Conservation (phyloP, 2,329 filamentous ascomycete genomes). For the Grosmannia penicillata region DNA sequence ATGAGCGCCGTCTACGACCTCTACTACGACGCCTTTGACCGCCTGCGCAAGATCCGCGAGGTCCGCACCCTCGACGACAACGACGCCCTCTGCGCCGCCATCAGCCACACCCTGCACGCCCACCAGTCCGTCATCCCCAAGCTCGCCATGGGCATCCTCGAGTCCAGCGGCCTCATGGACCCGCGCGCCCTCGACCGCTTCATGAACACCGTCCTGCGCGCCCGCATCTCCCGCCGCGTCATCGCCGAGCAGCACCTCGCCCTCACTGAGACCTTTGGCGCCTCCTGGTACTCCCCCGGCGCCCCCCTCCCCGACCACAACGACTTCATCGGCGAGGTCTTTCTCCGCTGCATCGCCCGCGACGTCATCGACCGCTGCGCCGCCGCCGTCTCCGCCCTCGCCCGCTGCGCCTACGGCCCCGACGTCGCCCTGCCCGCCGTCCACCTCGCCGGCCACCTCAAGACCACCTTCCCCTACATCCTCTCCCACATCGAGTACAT, state of each 20-base stretch:
- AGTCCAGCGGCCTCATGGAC: conserved; percentile 73
- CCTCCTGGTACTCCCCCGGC: conserved; percentile 76
- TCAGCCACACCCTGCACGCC: conserved; percentile 66
- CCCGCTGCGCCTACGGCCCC: conserved; percentile 59
- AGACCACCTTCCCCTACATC: conserved; percentile 91
- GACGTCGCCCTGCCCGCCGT: conserved; percentile 65
- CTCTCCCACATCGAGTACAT: conserved; percentile 95
- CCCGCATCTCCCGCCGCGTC: conserved; percentile 84
- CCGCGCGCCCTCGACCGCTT: conserved; percentile 75
- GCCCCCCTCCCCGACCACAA: conserved; percentile 49
- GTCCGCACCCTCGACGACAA: conserved; percentile 82
- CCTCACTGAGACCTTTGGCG: conserved; percentile 85
- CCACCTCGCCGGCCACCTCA: conserved; percentile 67
- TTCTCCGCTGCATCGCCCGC: conserved; percentile 79
- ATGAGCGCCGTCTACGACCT: conserved; percentile 92
- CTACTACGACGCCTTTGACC: conserved; percentile 94
- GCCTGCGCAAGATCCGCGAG: conserved; percentile 68
- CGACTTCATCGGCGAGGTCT: conserved; percentile 91
- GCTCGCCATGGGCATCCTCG: conserved; percentile 83
- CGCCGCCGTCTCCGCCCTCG: conserved; percentile 58
- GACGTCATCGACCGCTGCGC: conserved; percentile 81
- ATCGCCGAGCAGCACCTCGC: conserved; percentile 97
- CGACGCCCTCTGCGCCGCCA: conserved; percentile 66
- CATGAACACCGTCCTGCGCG: conserved; percentile 86
- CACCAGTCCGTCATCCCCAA: conserved; percentile 91